A percentile compares a stretch with the other conserved stretches of the same genome.
phyloP scores from a whole-genome alignment of 768 basidiomycete species.

The Pleurotus citrinopileatus region DNA sequence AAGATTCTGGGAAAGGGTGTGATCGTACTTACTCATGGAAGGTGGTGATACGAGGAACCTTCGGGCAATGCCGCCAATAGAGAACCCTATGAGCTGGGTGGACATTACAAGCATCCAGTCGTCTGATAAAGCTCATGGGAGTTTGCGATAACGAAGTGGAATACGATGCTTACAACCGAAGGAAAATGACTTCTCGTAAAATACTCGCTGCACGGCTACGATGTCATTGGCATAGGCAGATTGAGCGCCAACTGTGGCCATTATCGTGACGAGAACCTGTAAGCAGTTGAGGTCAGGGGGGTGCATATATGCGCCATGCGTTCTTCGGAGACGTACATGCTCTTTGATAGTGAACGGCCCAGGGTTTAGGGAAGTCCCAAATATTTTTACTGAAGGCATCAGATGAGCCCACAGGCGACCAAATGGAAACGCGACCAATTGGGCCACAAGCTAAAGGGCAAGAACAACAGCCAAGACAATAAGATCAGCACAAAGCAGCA shows the following conservation, averaged over 20 bases:
- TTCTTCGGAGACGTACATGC: constrained; percentile 29
- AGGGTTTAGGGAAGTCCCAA: constrained; percentile 65
- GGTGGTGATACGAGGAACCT: constrained; percentile 65
- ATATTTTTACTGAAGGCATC: constrained; percentile 48
- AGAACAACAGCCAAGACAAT: constrained; percentile 15
- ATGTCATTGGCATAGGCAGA: constrained; percentile 69
- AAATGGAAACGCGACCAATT: constrained; percentile 66
- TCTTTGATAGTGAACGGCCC: constrained; percentile 79
- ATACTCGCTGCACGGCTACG: constrained; percentile 69
- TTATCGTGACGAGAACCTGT: constrained; percentile 65
- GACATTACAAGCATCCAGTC: constrained; percentile 67
- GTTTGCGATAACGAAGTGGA: background rate
- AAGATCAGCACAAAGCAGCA: constrained; percentile 12
- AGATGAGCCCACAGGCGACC: constrained; percentile 66
- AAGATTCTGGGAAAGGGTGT: background rate
- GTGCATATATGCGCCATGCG: constrained; percentile 7
- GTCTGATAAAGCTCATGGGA: constrained; percentile 25
- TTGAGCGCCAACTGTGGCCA: constrained; percentile 54
- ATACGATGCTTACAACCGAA: constrained; percentile 36
- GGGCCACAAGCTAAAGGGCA: constrained; percentile 56
- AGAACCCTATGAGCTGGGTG: constrained; percentile 67
- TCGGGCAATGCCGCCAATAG: constrained; percentile 52
- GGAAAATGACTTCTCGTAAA: constrained; percentile 55
- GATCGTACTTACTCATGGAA: constrained; percentile 50
- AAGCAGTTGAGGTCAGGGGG: constrained; percentile 10